phyloP scores from a whole-genome alignment of 805 yeast species.

The Kuraishia piskuri region DNA sequence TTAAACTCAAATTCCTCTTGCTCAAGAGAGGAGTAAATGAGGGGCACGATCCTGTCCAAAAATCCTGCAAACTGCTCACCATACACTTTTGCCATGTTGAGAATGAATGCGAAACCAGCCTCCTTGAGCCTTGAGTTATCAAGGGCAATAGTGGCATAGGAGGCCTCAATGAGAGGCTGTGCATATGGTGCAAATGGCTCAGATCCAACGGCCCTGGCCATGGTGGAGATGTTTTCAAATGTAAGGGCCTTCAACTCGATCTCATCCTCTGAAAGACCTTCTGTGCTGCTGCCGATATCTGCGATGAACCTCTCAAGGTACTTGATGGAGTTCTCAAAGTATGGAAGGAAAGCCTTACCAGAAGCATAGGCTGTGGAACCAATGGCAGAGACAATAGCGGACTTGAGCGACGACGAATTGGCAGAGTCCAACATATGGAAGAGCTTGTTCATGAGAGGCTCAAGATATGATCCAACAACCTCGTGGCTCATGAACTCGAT shows the following conservation, averaged over 20 bases:
- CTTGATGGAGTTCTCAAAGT: slow-evolving; percentile 72
- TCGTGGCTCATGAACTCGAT: slow-evolving; percentile 88
- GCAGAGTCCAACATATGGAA: slow-evolving; percentile 76
- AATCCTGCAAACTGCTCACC: slow-evolving; percentile 85
- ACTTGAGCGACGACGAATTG: slow-evolving; percentile 62
- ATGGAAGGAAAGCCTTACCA: slow-evolving; percentile 82
- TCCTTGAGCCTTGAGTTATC: slow-evolving; percentile 85
- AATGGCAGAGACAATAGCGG: slow-evolving; percentile 86
- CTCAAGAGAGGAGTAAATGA: slow-evolving; percentile 71
- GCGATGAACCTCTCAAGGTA: slow-evolving; percentile 76
- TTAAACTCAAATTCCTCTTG: slow-evolving; percentile 78
- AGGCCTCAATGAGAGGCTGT: slow-evolving; percentile 80
- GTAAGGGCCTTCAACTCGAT: slow-evolving; percentile 87
- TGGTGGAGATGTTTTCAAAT: slow-evolving; percentile 86
- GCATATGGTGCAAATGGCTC: slow-evolving; percentile 82
- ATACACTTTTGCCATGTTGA: slow-evolving; percentile 91
- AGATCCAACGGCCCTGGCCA: slow-evolving; percentile 96
- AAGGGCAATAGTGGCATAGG: slow-evolving; percentile 68
- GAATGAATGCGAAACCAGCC: slow-evolving; percentile 87
- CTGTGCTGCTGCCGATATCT: slow-evolving; percentile 51
- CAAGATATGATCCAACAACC: slow-evolving; percentile 70
- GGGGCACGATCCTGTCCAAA: slow-evolving; percentile 75
- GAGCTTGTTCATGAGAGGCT: slow-evolving; percentile 83
- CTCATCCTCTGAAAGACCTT: slow-evolving; percentile 81
- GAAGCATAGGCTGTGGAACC: slow-evolving; percentile 97